These are phyloP conservation scores for Trypanosoma cruzi DNA, from an alignment of 208 protist species.

Conservation along the genomic window DNA sequence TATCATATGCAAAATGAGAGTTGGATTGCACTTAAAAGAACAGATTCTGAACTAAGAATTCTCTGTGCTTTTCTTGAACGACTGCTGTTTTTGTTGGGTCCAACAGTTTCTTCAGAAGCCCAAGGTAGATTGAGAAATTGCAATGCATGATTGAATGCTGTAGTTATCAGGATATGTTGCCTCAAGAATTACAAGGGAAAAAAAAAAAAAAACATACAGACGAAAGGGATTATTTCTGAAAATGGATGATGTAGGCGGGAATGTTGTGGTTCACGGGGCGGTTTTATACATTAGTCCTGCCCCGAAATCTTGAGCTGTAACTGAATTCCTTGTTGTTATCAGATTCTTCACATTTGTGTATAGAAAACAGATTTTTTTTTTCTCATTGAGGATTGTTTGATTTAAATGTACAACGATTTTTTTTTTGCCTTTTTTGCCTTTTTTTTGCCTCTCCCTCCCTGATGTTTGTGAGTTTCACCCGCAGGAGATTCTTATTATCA, in stretches of 20 bases:
- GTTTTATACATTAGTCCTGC: background rate
- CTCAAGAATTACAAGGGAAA: background rate
- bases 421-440: too few species aligned
- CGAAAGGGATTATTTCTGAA: background rate
- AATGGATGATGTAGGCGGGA: background rate
- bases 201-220: background rate
- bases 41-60: slow-evolving; percentile 14
- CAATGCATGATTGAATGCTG: background rate
- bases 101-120: slow-evolving; percentile 6
- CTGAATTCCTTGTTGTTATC: background rate
- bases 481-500: too few species aligned
- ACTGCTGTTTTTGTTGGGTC: slow-evolving; percentile 12
- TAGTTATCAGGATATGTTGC: background rate
- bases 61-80: slow-evolving; percentile 26
- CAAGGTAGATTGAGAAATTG: background rate
- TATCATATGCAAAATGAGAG: slow-evolving; percentile 23
- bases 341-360: background rate
- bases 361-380: too few species aligned
- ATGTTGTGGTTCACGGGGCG: background rate
- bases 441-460: too few species aligned
- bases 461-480: too few species aligned
- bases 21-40: slow-evolving; percentile 22
- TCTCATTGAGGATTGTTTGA: too few species aligned
- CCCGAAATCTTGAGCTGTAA: background rate
- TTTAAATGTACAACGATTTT: too few species aligned